phyloP scores from a whole-genome alignment of 2,329 filamentous ascomycete genomes.

The Xylaria sp. region DNA sequence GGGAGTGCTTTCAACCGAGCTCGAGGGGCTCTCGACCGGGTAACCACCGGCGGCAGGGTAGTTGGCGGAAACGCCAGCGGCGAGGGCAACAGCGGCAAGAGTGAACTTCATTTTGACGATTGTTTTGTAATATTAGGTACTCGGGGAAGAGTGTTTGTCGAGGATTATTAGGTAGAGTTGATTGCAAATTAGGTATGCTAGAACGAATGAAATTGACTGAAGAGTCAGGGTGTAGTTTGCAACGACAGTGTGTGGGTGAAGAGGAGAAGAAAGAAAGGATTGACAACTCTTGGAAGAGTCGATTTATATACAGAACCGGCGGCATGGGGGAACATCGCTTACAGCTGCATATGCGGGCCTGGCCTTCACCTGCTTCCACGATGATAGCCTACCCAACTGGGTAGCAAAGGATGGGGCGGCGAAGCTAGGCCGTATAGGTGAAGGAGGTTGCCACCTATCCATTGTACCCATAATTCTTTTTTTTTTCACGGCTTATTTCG shows the following conservation, averaged over 20 bases:
- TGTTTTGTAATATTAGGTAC: conserved; percentile 44
- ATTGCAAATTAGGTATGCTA: conserved; percentile 37
- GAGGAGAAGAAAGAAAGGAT: conserved; percentile 40
- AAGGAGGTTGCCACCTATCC: conserved; percentile 16
- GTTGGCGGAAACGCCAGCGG: conserved; percentile 44
- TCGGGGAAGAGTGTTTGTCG: conserved; percentile 38
- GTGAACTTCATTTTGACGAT: conserved; percentile 69
- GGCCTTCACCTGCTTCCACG: conserved; percentile 14
- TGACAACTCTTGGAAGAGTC: conserved; percentile 43
- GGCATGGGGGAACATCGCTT: conserved; percentile 24
- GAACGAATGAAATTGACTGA: conserved; percentile 64
- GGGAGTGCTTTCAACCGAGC: too few species aligned
- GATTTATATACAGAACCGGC: conserved; percentile 51
- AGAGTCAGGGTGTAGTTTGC: conserved; percentile 52
- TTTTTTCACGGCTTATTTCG: conserved; percentile 31
- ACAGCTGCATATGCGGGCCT: conserved; percentile 24
- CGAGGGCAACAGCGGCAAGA: conserved; percentile 55
- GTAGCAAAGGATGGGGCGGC: conserved; percentile 13
- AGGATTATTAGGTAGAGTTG: conserved; percentile 35
- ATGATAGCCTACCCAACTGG: conserved; percentile 16
- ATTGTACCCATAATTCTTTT: conserved; percentile 23
- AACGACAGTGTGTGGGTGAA: conserved; percentile 56
- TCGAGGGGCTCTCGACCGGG: too few species aligned
- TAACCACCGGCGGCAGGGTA: conserved; percentile 12
- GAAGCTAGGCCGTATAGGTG: conserved; percentile 17